Evolutionary conservation across 108 stramenopile species (phyloP).

Genomic region (Hondaea fermentalgiana): DNA sequence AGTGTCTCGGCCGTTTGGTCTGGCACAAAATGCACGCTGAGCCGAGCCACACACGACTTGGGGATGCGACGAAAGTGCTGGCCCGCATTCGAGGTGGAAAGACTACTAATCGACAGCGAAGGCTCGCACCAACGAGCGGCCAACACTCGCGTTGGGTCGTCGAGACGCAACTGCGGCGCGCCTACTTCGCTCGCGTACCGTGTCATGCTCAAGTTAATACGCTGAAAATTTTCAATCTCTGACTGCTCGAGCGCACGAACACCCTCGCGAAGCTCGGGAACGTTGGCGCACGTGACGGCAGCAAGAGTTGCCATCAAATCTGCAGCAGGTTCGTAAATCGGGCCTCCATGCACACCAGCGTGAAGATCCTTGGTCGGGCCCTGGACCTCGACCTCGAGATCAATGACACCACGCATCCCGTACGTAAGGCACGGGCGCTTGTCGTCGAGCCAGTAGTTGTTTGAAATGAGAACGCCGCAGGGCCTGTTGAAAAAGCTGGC

Average conservation of each 20-base stretch:
- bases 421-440: conserved; percentile 20
- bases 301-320: background rate
- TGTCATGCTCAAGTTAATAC: background rate
- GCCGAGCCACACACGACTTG: background rate
- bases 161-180: background rate
- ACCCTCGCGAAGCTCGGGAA: background rate
- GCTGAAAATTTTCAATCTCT: background rate
- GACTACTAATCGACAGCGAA: background rate
- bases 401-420: conserved; percentile 26
- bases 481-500: background rate
- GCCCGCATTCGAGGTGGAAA: background rate
- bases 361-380: background rate
- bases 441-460: conserved; percentile 21
- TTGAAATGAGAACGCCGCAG: background rate
- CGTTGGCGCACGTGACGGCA: background rate
- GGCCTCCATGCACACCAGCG: conserved; percentile 10
- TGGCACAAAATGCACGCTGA: conserved; percentile 22
- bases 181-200: background rate
- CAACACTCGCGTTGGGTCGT: background rate
- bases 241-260: background rate
- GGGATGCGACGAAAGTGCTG: conserved; percentile 12
- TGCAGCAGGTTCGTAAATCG: background rate
- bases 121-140: conserved; percentile 16
- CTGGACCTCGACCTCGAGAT: background rate
- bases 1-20: conserved; percentile 2